Evolutionary conservation across 306 rosid genomes (phyloP).

Genomic region (Hippophae gyantsensis): DNA sequence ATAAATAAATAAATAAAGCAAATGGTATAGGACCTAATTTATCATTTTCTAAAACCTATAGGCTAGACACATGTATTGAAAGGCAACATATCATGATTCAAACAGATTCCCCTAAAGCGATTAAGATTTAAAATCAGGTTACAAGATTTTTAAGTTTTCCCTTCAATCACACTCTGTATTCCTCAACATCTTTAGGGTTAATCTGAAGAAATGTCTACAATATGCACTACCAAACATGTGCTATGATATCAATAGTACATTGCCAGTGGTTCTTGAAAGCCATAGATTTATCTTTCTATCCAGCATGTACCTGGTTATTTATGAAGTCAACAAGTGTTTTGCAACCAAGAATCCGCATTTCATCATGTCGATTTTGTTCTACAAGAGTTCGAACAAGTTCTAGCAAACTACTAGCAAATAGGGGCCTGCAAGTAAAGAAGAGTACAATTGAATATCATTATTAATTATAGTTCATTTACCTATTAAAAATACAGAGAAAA

Average conservation of each 20-base stretch:
- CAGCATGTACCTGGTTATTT: conserved; percentile 59
- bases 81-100: no score
- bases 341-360: conserved; percentile 78
- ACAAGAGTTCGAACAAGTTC: conserved; percentile 69
- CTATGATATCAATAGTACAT: conserved; percentile 11
- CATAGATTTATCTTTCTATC: conserved; percentile 16
- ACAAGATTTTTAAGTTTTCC: no score
- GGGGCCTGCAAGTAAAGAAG: conserved; percentile 62
- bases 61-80: no score
- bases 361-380: conserved; percentile 66
- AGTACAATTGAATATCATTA: conserved; percentile 13
- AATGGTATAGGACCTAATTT: conserved; percentile 1
- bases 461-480: conserved; percentile 1
- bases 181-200: conserved; percentile 6
- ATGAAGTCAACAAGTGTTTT: conserved; percentile 53
- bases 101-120: no score
- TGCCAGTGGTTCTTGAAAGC: conserved; percentile 12
- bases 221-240: conserved; percentile 14
- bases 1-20: conserved; percentile 1
- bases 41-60: background rate
- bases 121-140: no score
- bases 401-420: conserved; percentile 66
- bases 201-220: conserved; percentile 1
- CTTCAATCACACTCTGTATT: background rate
- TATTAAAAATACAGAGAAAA: conserved; percentile 2